Evolutionary conservation across 352 stramenopile species (phyloP).

Genomic region (Globisporangium iwayamae): DNA sequence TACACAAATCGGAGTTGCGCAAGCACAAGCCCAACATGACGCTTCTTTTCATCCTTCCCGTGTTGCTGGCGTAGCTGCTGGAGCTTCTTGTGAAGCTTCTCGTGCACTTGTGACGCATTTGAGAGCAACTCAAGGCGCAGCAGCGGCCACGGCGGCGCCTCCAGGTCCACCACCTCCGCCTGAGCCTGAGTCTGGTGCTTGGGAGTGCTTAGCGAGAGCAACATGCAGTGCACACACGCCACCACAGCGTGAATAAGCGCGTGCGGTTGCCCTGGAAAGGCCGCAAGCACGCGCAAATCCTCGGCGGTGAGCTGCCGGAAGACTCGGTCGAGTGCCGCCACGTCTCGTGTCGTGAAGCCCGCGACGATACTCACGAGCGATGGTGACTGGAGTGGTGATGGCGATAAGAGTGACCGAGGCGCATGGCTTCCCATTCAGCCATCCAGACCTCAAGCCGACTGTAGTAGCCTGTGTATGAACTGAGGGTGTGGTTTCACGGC

Average conservation of each 20-base stretch:
- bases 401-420: neutral
- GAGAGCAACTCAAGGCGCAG: conserved; percentile 51
- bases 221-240: conserved; percentile 31
- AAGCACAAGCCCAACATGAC: conserved; percentile 14
- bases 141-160: conserved; percentile 44
- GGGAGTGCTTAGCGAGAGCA: conserved; percentile 34
- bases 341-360: neutral
- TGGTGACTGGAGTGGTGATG: neutral
- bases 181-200: conserved; percentile 13
- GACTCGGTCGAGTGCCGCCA: conserved; percentile 17
- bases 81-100: conserved; percentile 39
- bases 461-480: neutral
- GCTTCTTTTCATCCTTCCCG: conserved; percentile 5
- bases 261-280: conserved; percentile 40
- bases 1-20: conserved; percentile 42
- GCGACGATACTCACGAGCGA: neutral
- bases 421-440: conserved; percentile 3
- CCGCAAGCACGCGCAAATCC: conserved; percentile 41
- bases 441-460: neutral
- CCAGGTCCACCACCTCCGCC: conserved; percentile 10
- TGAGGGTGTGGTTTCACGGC: no score
- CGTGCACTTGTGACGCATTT: conserved; percentile 24
- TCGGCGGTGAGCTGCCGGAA: conserved; percentile 30
- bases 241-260: conserved; percentile 35
- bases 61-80: conserved; percentile 23